Percentiles rank a stretch among this genome's conserved stretches.
These are phyloP conservation scores for Sindora glabra DNA, from an alignment of 306 rosid species.

Conservation along the genomic window DNA sequence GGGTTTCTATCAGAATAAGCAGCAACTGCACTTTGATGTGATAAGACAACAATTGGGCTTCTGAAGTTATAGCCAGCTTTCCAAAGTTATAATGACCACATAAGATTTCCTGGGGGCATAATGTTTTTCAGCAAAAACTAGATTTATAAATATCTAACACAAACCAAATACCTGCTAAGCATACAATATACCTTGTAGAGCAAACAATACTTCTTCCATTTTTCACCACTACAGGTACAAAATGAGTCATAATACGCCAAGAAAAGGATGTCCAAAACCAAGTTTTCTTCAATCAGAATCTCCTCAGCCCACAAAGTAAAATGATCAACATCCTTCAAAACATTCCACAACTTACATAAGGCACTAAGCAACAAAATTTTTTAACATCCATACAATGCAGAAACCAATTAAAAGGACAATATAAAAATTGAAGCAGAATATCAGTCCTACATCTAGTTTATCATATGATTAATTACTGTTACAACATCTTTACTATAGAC, in stretches of 20 bases:
- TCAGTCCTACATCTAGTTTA: constrained; percentile 12
- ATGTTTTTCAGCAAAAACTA: constrained; percentile 19
- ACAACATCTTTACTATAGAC: constrained; percentile 7
- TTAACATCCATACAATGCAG: constrained; percentile 4
- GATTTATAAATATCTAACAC: background rate
- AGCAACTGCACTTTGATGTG: constrained; percentile 71
- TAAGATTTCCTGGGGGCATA: constrained; percentile 58
- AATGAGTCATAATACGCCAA: constrained; percentile 76
- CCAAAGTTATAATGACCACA: constrained; percentile 65
- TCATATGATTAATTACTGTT: background rate
- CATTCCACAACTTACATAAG: constrained; percentile 12
- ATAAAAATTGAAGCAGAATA: background rate
- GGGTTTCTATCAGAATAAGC: constrained; percentile 73
- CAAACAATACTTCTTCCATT: constrained; percentile 61
- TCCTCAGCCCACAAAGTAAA: constrained; percentile 96
- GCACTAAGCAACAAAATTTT: constrained; percentile 15
- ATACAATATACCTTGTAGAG: constrained; percentile 58
- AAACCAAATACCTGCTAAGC: constrained; percentile 11
- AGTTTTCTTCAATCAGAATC: constrained; percentile 77
- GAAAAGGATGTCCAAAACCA: constrained; percentile 85
- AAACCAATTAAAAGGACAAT: constrained; percentile 4
- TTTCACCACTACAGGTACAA: constrained; percentile 58
- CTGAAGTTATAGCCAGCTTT: constrained; percentile 64
- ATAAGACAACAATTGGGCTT: constrained; percentile 51
- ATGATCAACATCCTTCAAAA: constrained; percentile 78